Base-by-base conservation (phyloP, 2,329 filamentous ascomycete species). In the Tricladium varicosporioides region DNA sequence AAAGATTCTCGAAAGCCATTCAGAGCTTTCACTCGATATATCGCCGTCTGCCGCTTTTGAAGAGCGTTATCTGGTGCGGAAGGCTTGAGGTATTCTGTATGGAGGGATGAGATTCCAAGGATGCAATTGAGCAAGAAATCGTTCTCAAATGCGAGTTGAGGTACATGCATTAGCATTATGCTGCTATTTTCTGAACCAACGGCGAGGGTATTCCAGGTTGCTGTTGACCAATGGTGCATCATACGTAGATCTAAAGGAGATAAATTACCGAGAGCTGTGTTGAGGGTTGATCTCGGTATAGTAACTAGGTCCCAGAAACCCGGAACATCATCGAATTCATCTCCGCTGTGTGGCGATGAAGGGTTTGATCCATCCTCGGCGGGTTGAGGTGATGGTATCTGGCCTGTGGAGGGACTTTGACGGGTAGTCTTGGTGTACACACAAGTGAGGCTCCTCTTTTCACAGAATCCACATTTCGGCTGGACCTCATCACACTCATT, bases 171-270 rank as follows among this genome's bases (percentile, higher is more conserved):
- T 32, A 61, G 59, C 8, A 68, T 22, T 33, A 65, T 58, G 18
- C 51, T 54, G 10, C 59, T 42, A 11, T 59, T 53, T 42, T 47
- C 45, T 22, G 54, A 11, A 5, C 59, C 59, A 18, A 65, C 50
- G 32, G 63, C 56, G 2, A 69, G 43, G 19, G 48, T 54, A 9
- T 46, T 53, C 49, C 61, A 63, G 5, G 67, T 69, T 2, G 56
- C 53, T 27, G 61, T 60, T 32, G 63, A 67, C 57, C 67, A 70
- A 18, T 67, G 64, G 53, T 70, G 67, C 60, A 70, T 63, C 51
- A 68, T 54, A 8, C 60, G 61, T 45, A 68, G 45, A 42, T 69
- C 67, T 9, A 15, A 54, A n/a, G 51, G 18, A 1, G 63, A 64
- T 3, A 68, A 60, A n/a, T 27, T 47, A 13, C 60, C 60, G 9